phyloP scores from a whole-genome alignment of 345 rosid genomes.

The Psidium friedrichsthalianum region DNA sequence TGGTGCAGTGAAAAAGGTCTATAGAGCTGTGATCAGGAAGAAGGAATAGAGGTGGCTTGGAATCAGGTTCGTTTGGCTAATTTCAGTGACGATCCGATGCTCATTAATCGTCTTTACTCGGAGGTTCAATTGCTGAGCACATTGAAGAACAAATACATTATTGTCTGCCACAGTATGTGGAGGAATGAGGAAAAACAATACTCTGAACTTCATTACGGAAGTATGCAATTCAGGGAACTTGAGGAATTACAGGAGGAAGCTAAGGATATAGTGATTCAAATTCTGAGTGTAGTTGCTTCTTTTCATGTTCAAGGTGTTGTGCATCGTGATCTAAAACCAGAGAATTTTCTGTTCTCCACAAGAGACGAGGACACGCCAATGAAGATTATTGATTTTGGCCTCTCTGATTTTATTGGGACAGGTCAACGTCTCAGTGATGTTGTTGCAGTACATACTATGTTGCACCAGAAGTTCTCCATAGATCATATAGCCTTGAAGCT shows the following conservation, averaged over 20 bases:
- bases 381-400: constrained; percentile 95
- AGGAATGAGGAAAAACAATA: constrained; percentile 28
- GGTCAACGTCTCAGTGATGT: constrained; percentile 92
- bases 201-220: constrained; percentile 60
- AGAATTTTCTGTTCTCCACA: constrained; percentile 90
- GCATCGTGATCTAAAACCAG: constrained; percentile 93
- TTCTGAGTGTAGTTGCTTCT: constrained; percentile 75
- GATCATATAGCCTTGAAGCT: constrained; percentile 85
- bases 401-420: constrained; percentile 69
- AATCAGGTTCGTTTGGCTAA: constrained; percentile 49
- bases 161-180: constrained; percentile 57
- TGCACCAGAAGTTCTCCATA: constrained; percentile 97
- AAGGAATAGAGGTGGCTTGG: constrained; percentile 75
- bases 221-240: constrained; percentile 61
- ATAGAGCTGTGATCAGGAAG: constrained; percentile 68
- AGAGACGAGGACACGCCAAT: constrained; percentile 65
- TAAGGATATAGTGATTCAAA: constrained; percentile 58
- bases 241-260: constrained; percentile 62
- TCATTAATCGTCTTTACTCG: constrained; percentile 44
- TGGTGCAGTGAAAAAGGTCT: constrained; percentile 64
- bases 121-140: constrained; percentile 58
- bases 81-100: constrained; percentile 31
- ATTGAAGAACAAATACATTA: constrained; percentile 42
- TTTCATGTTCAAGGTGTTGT: constrained; percentile 98
- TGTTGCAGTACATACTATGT: constrained; percentile 97